Percentiles rank a stretch among this genome's conserved stretches.
These are phyloP conservation scores for Plectranthus barbatus DNA, from an alignment of 257 asterid genomes.

Conservation along the genomic window DNA sequence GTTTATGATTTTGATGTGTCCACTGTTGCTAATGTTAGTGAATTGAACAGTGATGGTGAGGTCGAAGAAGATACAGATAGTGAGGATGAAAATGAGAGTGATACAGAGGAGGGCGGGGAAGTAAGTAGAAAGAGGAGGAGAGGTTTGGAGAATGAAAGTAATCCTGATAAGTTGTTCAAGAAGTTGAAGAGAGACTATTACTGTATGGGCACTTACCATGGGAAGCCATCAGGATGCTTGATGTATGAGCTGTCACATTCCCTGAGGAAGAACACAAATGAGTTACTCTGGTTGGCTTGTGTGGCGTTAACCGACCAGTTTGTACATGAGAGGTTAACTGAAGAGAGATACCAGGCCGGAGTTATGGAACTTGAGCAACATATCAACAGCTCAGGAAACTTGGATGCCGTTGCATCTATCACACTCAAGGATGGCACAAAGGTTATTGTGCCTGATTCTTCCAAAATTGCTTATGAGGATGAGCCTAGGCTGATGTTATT, in stretches of 20 bases:
- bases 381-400: constrained; percentile 78
- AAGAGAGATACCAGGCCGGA: constrained; percentile 86
- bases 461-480: constrained; percentile 76
- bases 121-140: constrained; percentile 60
- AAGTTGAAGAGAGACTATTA: constrained; percentile 75
- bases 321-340: constrained; percentile 86
- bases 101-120: constrained; percentile 42
- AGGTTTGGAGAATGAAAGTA: constrained; percentile 37
- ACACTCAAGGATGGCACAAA: constrained; percentile 92
- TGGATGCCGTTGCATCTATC: constrained; percentile 67
- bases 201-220: constrained; percentile 83
- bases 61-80: constrained; percentile 58
- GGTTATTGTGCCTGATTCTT: constrained; percentile 69
- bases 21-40: constrained; percentile 77
- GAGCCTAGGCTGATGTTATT: constrained; percentile 86
- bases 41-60: constrained; percentile 77
- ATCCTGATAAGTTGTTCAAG: constrained; percentile 59
- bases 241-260: constrained; percentile 87
- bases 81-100: constrained; percentile 59
- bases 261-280: constrained; percentile 65
- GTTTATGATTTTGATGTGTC: constrained; percentile 78
- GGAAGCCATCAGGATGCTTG: constrained; percentile 95
- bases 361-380: constrained; percentile 94
- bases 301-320: constrained; percentile 95
- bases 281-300: constrained; percentile 93